Conservation (phyloP, 768 basidiomycete species). For the Tulasnella sp. region DNA sequence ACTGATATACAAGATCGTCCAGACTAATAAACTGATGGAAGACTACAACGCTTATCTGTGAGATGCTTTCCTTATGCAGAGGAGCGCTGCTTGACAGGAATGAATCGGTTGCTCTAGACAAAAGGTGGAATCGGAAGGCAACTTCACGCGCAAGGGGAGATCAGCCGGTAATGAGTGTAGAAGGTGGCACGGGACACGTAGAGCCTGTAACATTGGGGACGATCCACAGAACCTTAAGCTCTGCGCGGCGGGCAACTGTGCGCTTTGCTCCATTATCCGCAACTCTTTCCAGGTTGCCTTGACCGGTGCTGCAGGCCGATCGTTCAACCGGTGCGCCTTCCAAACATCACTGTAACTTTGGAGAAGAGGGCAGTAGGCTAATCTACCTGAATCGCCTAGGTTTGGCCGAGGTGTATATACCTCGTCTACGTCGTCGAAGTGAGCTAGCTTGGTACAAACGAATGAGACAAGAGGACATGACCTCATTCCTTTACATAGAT, state of each 20-base stretch:
- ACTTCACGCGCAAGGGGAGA: neutral
- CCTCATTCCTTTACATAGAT: neutral
- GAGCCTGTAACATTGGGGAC: conserved; percentile 2
- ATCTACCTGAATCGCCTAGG: neutral
- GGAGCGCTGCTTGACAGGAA: too few relatives aligned
- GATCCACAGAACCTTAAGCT: neutral
- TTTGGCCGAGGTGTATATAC: conserved; percentile 2
- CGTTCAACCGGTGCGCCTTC: neutral
- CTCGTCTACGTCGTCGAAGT: conserved; percentile 8
- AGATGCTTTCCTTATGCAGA: neutral
- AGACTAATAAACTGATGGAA: conserved; percentile 1
- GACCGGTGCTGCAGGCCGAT: neutral
- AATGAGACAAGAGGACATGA: too few relatives aligned
- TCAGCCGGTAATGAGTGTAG: conserved; percentile 2
- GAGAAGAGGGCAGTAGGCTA: too few relatives aligned
- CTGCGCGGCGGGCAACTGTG: neutral
- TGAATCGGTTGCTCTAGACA: neutral
- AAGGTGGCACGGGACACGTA: conserved; percentile 2
- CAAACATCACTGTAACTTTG: too few relatives aligned
- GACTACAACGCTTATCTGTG: conserved; percentile 1
- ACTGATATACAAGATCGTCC: conserved; percentile 5
- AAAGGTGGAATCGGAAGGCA: conserved; percentile 6
- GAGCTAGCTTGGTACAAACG: neutral
- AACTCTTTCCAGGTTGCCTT: neutral
- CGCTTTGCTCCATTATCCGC: conserved; percentile 5